Base-by-base conservation (phyloP, 768 basidiomycete genomes). In the Tylopilus felleus region DNA sequence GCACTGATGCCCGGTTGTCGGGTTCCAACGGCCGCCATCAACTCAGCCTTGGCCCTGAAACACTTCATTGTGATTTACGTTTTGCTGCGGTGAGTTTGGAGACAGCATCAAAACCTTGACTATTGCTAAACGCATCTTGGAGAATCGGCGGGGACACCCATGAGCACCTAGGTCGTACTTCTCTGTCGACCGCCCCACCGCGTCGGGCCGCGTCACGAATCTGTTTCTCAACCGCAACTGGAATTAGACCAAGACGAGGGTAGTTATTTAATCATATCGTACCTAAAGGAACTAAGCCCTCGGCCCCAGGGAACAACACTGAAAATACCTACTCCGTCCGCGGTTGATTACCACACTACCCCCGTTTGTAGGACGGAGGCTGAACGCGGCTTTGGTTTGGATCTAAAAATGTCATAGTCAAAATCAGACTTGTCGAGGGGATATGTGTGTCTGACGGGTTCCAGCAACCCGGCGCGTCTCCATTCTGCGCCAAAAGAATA, bases 401-500 rank as follows among this genome's bases (percentile, higher is more conserved):
- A 65, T 62, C 60, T 31, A 29, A 47, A 67, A 58, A 57, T 58
- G 25, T 21, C 49, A 1, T 46, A 56, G 58, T 55, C 53, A 63
- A 65, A 68, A 65, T 55, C 65, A 60, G 44, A 56, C 56, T 57
- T 42, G 57, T 66, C 66, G 66, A 58, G 43, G 56, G 51, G 44
- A 7, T 40, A 22, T 40, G 48, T 49, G 54, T 14, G 39, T 27
- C 44, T 49, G 49, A 47, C 38, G 29, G 51, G 35, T 21, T 46
- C 62, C 55, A 46, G 46, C 17, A 21, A 8, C 14, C 13, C 22
- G 44, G 55, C 36, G 33, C 52, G 52, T 42, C n/a, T 40, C 50
- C 40, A 25, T 56, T 42, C 35, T 40, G 42, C 19, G 40, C 23
- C 33, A 33, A 49, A 49, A 55, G 10, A 49, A 46, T 19, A 52